These are phyloP conservation scores for Leishmania amazonensis DNA, from an alignment of 208 protist genomes.

Conservation along the genomic window DNA sequence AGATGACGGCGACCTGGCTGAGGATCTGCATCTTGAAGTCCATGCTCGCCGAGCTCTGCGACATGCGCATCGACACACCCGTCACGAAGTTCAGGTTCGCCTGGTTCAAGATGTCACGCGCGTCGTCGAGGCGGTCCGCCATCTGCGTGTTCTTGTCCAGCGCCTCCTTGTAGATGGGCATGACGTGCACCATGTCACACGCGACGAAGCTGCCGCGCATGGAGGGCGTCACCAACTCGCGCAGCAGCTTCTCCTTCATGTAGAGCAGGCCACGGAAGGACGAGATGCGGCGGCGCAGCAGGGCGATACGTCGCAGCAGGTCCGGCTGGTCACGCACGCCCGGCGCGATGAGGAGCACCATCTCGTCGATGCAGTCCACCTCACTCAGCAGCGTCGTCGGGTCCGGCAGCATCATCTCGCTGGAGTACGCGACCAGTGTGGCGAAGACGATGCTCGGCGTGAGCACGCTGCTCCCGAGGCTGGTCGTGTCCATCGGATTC, in stretches of 20 bases:
- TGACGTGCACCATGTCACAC: slow-evolving; percentile 27
- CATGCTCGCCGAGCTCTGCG: slow-evolving; percentile 80
- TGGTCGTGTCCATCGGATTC: slow-evolving; percentile 11
- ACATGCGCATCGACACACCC: slow-evolving; percentile 87
- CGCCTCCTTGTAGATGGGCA: slow-evolving; percentile 52
- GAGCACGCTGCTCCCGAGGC: slow-evolving; percentile 12
- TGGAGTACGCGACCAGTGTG: slow-evolving; percentile 62
- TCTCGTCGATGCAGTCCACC: slow-evolving; percentile 88
- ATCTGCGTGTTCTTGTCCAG: slow-evolving; percentile 68
- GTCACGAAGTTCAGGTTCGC: slow-evolving; percentile 87
- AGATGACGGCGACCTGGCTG: slow-evolving; percentile 77
- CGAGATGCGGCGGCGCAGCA: slow-evolving; percentile 80
- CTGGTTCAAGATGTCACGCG: slow-evolving; percentile 82
- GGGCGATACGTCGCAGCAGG: slow-evolving; percentile 74
- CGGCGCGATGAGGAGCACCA: slow-evolving; percentile 85
- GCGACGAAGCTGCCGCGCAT: slow-evolving; percentile 75
- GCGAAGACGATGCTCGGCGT: slow-evolving; percentile 43
- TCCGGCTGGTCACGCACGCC: slow-evolving; percentile 83
- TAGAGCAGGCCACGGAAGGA: slow-evolving; percentile 57
- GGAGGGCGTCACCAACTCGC: slow-evolving; percentile 64
- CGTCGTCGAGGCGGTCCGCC: slow-evolving; percentile 76
- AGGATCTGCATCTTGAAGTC: slow-evolving; percentile 86
- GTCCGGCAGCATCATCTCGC: slow-evolving; percentile 71
- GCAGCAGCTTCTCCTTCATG: slow-evolving; percentile 79
- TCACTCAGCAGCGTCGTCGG: slow-evolving; percentile 73